Evolutionary conservation across 331 rosid species (phyloP), one percentile per base, ranked within the genome.

Genomic region (Malus hybrid): DNA sequence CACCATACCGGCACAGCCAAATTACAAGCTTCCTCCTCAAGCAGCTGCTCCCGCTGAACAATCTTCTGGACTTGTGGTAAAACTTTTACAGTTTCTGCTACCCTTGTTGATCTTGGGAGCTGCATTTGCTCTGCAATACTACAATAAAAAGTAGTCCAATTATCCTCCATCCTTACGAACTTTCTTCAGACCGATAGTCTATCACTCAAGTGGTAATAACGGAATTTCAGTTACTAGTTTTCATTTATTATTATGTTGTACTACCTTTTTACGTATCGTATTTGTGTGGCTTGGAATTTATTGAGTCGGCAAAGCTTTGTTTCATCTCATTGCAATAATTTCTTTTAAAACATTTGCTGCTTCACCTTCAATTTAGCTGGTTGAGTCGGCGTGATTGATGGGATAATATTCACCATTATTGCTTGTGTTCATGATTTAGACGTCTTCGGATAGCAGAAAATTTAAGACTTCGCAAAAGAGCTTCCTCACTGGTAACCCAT

Each of bases 21-120:
- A 9, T n/a, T 72, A 54, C 78, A 71, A 34, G 78, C 68, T 76
- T 13, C 19, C 84, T 6, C 56, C 76, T 42, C 74, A 78, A 29
- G 69, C 67, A 74, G 67, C 75, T 69, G 22, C 78, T 63, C 78
- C 78, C 32, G 2, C 61, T 15, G 63, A 74, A 48, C 77, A 87
- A 71, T 84, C 91, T 75, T 57, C 87, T 55, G 96, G 86, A 28
- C 42, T 67, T 76, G 4, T 61, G 14, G 39, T 85, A 22, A 90
- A 86, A 83, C 67, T 85, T 27, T 66, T 91, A 83, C 90, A 77
- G 75, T 72, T 78, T 86, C 71, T 87, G 81, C 69, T 90, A 75
- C 95, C 96, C 14, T 76, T 93, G 80, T 80, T 90, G 89, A 78
- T 88, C 57, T n/a, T 91, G 82, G 88, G 83, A 12, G 39, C 81